A percentile compares a stretch with the other conserved stretches of the same genome.
These are phyloP conservation scores for Globisporangium mamillatum DNA, from an alignment of 352 stramenopile species.

Conservation along the genomic window DNA sequence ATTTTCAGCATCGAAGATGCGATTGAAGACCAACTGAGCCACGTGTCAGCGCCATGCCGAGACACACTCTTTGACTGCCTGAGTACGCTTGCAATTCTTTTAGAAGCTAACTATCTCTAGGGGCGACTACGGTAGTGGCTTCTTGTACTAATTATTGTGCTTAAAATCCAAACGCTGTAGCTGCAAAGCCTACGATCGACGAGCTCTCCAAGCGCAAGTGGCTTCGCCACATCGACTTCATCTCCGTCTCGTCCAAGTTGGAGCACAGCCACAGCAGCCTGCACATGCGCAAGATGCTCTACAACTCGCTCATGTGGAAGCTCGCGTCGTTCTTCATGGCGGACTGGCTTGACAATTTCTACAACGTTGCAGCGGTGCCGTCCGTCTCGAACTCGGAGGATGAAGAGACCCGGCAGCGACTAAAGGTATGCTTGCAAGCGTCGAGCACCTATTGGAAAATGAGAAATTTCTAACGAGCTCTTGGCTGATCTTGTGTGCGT, in stretches of 20 bases:
- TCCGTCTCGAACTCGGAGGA: slow-evolving; percentile 21
- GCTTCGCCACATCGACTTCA: slow-evolving; percentile 55
- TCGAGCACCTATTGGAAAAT: background rate
- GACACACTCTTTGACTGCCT: slow-evolving; percentile 49
- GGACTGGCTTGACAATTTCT: slow-evolving; percentile 28
- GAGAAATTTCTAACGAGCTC: background rate
- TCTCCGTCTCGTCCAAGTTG: slow-evolving; percentile 38
- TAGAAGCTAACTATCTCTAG: too few species aligned
- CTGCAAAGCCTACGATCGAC: slow-evolving; percentile 30
- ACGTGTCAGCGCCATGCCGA: slow-evolving; percentile 40
- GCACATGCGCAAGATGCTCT: slow-evolving; percentile 22
- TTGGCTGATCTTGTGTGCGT: background rate
- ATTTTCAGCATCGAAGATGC: slow-evolving; percentile 30
- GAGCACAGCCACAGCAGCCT: slow-evolving; percentile 14
- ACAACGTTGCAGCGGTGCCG: background rate
- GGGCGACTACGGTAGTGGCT: too few species aligned
- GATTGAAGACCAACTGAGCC: slow-evolving; percentile 48
- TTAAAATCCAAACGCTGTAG: slow-evolving; percentile 13
- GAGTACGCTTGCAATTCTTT: slow-evolving; percentile 23
- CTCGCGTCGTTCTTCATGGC: slow-evolving; percentile 43
- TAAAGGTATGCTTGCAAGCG: slow-evolving; percentile 5
- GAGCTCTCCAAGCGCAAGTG: slow-evolving; percentile 50
- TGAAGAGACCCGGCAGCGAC: slow-evolving; percentile 24
- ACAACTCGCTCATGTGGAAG: slow-evolving; percentile 50
- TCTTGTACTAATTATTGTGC: background rate